Evolutionary conservation across 768 basidiomycete genomes (phyloP), one percentile per base, ranked within the genome.

Genomic region (Tricholoma saponaceum): DNA sequence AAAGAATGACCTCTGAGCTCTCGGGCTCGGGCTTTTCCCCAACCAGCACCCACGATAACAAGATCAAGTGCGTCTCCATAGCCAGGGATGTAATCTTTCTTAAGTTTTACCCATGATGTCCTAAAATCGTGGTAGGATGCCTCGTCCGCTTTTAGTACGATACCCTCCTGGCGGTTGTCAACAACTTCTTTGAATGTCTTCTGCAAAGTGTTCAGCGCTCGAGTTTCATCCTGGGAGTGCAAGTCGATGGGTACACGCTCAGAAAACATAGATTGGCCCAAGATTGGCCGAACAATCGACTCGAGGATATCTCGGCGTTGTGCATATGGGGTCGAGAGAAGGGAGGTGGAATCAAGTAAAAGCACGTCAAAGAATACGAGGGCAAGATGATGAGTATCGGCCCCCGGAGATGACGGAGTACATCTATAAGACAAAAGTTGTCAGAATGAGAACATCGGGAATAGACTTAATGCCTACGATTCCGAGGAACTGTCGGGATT

Each of bases 331-430:
- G 67, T 67, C 10, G 75, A 72, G 6, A 92, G 62, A 10, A 92
- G 72, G 7, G 80, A 85, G 33, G 69, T 63, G n/a, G 73, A 81
- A 62, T 94, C 83, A 0, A 92, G 72, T n/a, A 80, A 68, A 5
- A 97, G 77, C 13, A 95, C 64, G 64, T 97, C 95, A 65, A 95
- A 97, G 74, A 94, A 95, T 12, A 93, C 86, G 16, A 96, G 78
- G 18, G 84, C 90, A 6, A 95, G 82, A 59, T 86, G 87, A 2
- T 84, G 79, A 9, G 57, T 66, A 33, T 71, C 71, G 20, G 74
- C 66, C 22, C 69, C 58, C 63, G 74, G 69, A 9, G 72, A 75
- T 20, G 41, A 55, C 50, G 69, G 71, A 9, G 73, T 69, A 52
- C 58, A 58, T 25, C 69, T 70, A 23, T 37, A 51, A 16, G 16